Evolutionary conservation across 2,329 filamentous ascomycete species (phyloP), one percentile per base, ranked within the genome.

Genomic region (Keithomyces neogunnii): DNA sequence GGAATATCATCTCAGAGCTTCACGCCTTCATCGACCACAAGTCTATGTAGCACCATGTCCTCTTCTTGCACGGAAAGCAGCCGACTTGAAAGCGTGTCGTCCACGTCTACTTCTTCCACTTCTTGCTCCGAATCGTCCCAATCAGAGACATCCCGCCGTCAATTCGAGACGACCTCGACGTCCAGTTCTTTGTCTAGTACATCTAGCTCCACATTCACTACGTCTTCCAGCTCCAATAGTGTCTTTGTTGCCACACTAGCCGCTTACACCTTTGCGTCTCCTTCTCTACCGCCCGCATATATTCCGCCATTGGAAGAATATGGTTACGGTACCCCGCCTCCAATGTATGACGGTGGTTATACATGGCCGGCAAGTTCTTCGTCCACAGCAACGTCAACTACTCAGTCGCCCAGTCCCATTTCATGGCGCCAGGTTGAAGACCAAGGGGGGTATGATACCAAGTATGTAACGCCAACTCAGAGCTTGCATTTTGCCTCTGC

Each of bases 301-400:
- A 19, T 48, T 11, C 47, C 53, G 32, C 51, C 53, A 6, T 48
- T 55, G 28, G 48, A 51, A 39, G 51, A 50, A 28, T 57, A 57
- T 47, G 45, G 48, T 10, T 53, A 57, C 26, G 39, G 48, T 26
- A 51, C 32, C 7, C 46, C 32, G 11, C 45, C 50, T 26, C 48
- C 51, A 11, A 50, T 39, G 7, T 54, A 55, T 11, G 47, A 7
- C n/a, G 45, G 11, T 36, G 28, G 32, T 28, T 26, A 19, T 35
- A 19, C 42, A 11, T 29, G 26, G 11, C 32, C 43, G 19, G 29
- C 32, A 30, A 43, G 13, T 6, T 19, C 1, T 28, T 31, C 48
- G 11, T 13, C n/a, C 9, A 45, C 46, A 7, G n/a, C 28, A 30
- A 28, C 46, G 7, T 32, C 33, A 9, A 40, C 33, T n/a, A 45